Base-by-base conservation (phyloP, 768 basidiomycete species). In the Solioccasus polychromus region DNA sequence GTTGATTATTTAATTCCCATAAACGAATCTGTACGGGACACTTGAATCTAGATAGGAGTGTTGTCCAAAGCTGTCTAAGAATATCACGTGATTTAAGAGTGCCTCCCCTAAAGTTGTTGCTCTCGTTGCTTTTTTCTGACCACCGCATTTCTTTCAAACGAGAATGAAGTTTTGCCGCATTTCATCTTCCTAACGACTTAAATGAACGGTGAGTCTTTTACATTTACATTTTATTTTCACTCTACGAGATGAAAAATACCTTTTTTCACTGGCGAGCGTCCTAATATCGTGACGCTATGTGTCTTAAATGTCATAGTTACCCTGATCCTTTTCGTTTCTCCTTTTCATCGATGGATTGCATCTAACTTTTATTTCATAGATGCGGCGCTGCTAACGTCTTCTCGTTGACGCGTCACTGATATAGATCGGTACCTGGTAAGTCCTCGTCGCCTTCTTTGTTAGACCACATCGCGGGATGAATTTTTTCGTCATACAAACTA, bases 251-350 rank as follows among this genome's bases (percentile, higher is more conserved):
- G 85, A 83, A 68, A 76, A 34, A 59, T 61, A 61, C 59, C 56
- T 65, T 67, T 52, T 62, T 63, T 66, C 59, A 31, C 18, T 57
- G 71, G 64, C 68, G 77, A 82, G 81, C 68, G 71, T 72, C 70
- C 64, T 62, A 63, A 28, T 64, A 54, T 69, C 58, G 61, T 71
- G 72, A 64, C 60, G 67, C 79, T 52, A 74, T 80, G 85, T 72
- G 64, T 63, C 63, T 63, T 73, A 76, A 72, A 77, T 85, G 87
- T 89, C 87, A 89, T 89, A 88, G 87, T 88, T 88, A 89, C 87
- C 83, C 87, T 88, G 87, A 89, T 78, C 18, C 74, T 71, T 77
- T 76, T 68, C 14, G 24, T 0, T 57, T 48, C 24, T 30, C 29
- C 8, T 28, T 7, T 42, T 28, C 34, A 30, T 11, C 28, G n/a